Evolutionary conservation across 2,329 filamentous ascomycete species (phyloP), one percentile per base, ranked within the genome.

Genomic region (Lojkania enalia): DNA sequence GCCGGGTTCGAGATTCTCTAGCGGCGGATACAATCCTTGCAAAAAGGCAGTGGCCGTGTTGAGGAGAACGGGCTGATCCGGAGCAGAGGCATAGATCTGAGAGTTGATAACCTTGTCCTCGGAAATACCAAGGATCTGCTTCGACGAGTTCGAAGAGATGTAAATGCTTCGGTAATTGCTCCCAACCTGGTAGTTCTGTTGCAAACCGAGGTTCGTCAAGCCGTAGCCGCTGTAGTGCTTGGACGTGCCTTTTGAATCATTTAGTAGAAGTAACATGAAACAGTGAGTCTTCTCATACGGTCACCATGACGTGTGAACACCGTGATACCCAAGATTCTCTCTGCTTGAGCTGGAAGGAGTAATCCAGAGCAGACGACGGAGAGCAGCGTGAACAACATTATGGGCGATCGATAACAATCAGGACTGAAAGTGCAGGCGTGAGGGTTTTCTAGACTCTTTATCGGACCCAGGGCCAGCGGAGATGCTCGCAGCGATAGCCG

Each of bases 21-120:
- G 56, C 2, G 78, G 77, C 20, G 79, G 79, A 54, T 82, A 83
- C 5, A 83, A 62, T 5, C 77, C 79, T 59, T 82, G 78, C 63
- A 82, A 70, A 54, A 82, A 83, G 5, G 79, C 79, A 48, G 77
- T 74, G 5, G 78, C 77, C 3, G 77, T 80, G 2, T 74, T 76
- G 21, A 72, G 58, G 3, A 70, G 69, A 31, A 69, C 71, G 41
- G 76, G 70, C 23, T 76, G 69, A 15, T 76, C 69, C 14, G 71
- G 66, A 2, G 77, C 67, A 20, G 73, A 56, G 6, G 78, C 62
- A 35, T 66, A 67, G 3, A 80, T 50, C 45, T 81, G 69, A 13
- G 70, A 60, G 23, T 69, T 55, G 32, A 74, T 59, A 4, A 76
- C 49, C 21, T 66, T 62, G 37, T 73, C 67, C n/a, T 70, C 61